Evolutionary conservation across 345 rosid species (phyloP).

Genomic region (Sisymbrium irio): DNA sequence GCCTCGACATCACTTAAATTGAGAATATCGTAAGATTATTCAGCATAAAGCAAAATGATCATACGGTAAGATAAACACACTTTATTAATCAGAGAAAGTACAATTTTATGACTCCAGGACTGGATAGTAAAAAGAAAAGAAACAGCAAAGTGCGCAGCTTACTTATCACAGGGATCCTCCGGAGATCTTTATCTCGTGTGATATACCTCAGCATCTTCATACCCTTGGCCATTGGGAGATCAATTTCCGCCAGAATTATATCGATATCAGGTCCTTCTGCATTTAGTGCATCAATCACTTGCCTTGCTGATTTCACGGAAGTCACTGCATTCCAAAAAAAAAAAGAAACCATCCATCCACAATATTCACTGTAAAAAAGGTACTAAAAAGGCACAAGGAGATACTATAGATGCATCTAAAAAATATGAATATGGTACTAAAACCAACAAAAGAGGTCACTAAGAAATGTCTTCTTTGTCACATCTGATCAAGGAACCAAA

Average conservation of each 20-base stretch:
- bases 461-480: not conserved
- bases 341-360: not conserved
- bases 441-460: not conserved
- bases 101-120: not conserved
- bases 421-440: not conserved
- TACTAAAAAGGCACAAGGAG: not conserved
- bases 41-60: not conserved
- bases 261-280: slow-evolving; percentile 97
- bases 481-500: not conserved
- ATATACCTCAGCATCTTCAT: slow-evolving; percentile 94
- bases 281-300: slow-evolving; percentile 90
- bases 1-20: slow-evolving; percentile 75
- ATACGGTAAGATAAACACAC: not conserved
- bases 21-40: not conserved
- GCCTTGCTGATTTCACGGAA: slow-evolving; percentile 85
- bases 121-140: not conserved
- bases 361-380: not conserved
- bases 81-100: not conserved
- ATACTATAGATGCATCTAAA: not conserved
- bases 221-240: slow-evolving; percentile 95
- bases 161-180: slow-evolving; percentile 95
- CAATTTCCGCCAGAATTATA: slow-evolving; percentile 92
- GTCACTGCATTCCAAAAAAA: slow-evolving; percentile 57
- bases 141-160: slow-evolving; percentile 36
- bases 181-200: slow-evolving; percentile 72